Conservation (phyloP, 2,329 filamentous ascomycete genomes). For the Cladosporium cucumerinum region DNA sequence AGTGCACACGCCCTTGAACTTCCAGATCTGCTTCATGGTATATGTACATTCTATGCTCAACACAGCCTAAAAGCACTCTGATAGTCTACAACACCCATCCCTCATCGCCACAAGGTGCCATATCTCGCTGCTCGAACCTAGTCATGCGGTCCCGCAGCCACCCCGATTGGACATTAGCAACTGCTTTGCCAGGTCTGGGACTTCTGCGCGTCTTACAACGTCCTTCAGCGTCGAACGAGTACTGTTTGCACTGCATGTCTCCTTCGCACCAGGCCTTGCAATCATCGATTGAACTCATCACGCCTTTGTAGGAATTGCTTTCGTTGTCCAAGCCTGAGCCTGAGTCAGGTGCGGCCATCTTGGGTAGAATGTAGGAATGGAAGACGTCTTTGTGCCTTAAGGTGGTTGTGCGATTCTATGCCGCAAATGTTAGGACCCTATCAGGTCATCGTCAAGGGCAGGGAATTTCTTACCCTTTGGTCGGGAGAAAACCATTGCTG, state of each 20-base stretch:
- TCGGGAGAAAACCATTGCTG: slow-evolving; percentile 16
- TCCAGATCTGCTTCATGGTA: background rate
- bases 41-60: background rate
- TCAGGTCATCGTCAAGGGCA: background rate
- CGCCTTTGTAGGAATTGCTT: slow-evolving; percentile 21
- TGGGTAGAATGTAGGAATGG: slow-evolving; percentile 23
- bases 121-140: background rate
- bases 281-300: slow-evolving; percentile 18
- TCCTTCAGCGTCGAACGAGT: slow-evolving; percentile 18
- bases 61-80: background rate
- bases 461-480: background rate
- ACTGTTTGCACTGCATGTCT: slow-evolving; percentile 24
- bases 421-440: background rate
- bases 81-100: background rate
- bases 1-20: too few relatives aligned
- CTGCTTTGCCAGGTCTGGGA: slow-evolving; percentile 22
- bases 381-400: slow-evolving; percentile 27
- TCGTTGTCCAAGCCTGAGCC: slow-evolving; percentile 27
- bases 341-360: slow-evolving; percentile 15
- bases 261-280: slow-evolving; percentile 24
- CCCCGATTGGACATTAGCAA: slow-evolving; percentile 22
- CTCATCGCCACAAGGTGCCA: slow-evolving; percentile 1
- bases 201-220: slow-evolving; percentile 15
- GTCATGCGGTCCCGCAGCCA: slow-evolving; percentile 24
- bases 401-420: slow-evolving; percentile 18